phyloP scores from a whole-genome alignment of 2,329 filamentous ascomycete species.

The Sclerotiophoma versabilis region DNA sequence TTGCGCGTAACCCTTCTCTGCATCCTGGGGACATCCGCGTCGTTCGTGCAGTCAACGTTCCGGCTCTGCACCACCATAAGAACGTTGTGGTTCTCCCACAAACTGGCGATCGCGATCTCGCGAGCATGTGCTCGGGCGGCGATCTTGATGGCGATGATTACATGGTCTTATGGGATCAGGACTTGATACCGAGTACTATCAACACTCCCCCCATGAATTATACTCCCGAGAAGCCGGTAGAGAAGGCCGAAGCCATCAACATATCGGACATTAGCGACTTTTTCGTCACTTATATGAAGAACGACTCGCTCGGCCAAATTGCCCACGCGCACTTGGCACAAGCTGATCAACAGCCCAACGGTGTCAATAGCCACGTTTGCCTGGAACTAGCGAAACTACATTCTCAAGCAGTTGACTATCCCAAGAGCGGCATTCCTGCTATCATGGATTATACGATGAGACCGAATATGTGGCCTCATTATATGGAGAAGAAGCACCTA shows the following conservation, averaged over 20 bases:
- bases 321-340: conserved; percentile 81
- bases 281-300: conserved; percentile 92
- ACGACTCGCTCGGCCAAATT: conserved; percentile 80
- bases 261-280: conserved; percentile 80
- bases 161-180: conserved; percentile 87
- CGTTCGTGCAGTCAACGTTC: conserved; percentile 80
- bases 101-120: conserved; percentile 80
- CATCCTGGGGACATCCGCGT: conserved; percentile 92
- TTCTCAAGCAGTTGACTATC: conserved; percentile 91
- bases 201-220: conserved; percentile 83
- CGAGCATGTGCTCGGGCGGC: conserved; percentile 94
- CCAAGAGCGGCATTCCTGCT: conserved; percentile 85
- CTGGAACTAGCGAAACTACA: conserved; percentile 79
- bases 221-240: conserved; percentile 62
- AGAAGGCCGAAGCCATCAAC: conserved; percentile 68
- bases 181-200: conserved; percentile 69
- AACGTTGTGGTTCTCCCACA: conserved; percentile 90
- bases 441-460: conserved; percentile 67
- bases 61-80: conserved; percentile 75
- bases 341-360: conserved; percentile 68
- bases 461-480: conserved; percentile 79
- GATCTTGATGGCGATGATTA: conserved; percentile 97
- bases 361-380: conserved; percentile 72
- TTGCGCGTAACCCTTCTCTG: conserved; percentile 91
- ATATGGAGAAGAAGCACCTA: conserved; percentile 74